Percentiles rank a stretch among this genome's conserved stretches.
Conservation (phyloP, 306 rosid genomes). For the Pterocarpus santalinus region DNA sequence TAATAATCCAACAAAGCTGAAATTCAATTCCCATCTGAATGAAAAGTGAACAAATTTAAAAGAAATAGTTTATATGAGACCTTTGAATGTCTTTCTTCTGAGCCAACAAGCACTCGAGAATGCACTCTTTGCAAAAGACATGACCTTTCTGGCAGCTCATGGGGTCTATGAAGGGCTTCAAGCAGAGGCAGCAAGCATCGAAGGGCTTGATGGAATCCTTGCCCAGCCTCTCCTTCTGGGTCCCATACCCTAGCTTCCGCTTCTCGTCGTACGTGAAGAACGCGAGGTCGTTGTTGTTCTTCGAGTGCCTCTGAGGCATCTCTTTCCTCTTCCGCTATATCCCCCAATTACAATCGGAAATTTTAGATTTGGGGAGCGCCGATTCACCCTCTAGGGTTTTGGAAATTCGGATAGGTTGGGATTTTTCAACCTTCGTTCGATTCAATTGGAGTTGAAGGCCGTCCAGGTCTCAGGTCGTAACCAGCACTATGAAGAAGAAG, state of each 20-base stretch:
- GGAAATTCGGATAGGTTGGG: conserved; percentile 21
- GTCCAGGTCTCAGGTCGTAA: background rate
- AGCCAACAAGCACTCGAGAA: conserved; percentile 83
- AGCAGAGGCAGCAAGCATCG: conserved; percentile 91
- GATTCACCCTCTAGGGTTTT: background rate
- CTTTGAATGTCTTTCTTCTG: conserved; percentile 97
- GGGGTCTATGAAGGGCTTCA: conserved; percentile 91
- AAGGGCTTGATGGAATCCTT: conserved; percentile 95
- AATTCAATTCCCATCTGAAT: background rate
- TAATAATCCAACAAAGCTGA: background rate
- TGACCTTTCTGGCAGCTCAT: conserved; percentile 90
- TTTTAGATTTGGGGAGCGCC: background rate
- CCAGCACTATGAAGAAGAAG: background rate
- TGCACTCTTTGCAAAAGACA: conserved; percentile 92
- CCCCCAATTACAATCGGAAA: background rate
- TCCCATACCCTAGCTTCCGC: conserved; percentile 89
- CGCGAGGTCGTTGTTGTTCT: conserved; percentile 98
- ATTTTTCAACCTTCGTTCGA: conserved; percentile 10
- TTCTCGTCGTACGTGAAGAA: conserved; percentile 99
- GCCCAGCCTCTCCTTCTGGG: conserved; percentile 95
- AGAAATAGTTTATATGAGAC: conserved; percentile 39
- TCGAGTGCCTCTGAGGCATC: conserved; percentile 99
- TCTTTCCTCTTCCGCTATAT: conserved; percentile 9
- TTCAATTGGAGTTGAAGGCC: background rate
- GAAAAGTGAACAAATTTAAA: background rate